These are phyloP conservation scores for Candida patagonica DNA, from an alignment of 805 yeast species.

Conservation along the genomic window DNA sequence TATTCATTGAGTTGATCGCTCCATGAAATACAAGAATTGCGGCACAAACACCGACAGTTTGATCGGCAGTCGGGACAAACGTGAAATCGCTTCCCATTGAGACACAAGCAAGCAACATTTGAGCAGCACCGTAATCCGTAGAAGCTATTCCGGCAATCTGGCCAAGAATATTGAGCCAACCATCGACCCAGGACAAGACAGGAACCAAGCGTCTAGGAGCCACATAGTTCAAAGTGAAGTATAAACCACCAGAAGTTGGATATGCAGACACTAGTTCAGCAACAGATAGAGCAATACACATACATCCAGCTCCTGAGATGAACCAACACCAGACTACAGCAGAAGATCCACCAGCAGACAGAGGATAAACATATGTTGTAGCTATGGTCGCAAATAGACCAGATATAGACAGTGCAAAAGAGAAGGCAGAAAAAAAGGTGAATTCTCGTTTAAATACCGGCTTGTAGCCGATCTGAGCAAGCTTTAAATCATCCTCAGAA, in stretches of 20 bases:
- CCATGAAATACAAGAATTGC: slow-evolving; percentile 16
- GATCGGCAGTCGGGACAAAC: slow-evolving; percentile 23
- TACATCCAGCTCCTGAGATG: slow-evolving; percentile 43
- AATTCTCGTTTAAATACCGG: slow-evolving; percentile 52
- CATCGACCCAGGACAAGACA: slow-evolving; percentile 32
- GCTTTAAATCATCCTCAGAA: slow-evolving; percentile 16
- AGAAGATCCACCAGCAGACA: slow-evolving; percentile 52
- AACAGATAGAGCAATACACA: slow-evolving; percentile 53
- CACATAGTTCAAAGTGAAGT: slow-evolving; percentile 15
- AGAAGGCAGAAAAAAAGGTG: slow-evolving; percentile 51
- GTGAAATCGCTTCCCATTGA: slow-evolving; percentile 26
- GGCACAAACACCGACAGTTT: slow-evolving; percentile 26
- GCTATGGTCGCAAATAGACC: slow-evolving; percentile 57
- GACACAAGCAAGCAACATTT: slow-evolving; percentile 27
- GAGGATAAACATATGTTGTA: slow-evolving; percentile 41
- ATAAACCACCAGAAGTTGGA: slow-evolving; percentile 20
- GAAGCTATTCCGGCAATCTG: slow-evolving; percentile 31
- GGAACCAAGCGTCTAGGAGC: slow-evolving; percentile 39
- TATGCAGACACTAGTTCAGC: slow-evolving; percentile 48
- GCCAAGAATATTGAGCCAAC: slow-evolving; percentile 39
- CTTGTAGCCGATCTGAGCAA: slow-evolving; percentile 45
- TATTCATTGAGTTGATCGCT: slow-evolving; percentile 14
- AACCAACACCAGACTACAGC: slow-evolving; percentile 58
- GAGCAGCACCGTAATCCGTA: slow-evolving; percentile 29
- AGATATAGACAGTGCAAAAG: slow-evolving; percentile 56